Evolutionary conservation across 257 asterid species (phyloP).

Genomic region (Ballota nigra): DNA sequence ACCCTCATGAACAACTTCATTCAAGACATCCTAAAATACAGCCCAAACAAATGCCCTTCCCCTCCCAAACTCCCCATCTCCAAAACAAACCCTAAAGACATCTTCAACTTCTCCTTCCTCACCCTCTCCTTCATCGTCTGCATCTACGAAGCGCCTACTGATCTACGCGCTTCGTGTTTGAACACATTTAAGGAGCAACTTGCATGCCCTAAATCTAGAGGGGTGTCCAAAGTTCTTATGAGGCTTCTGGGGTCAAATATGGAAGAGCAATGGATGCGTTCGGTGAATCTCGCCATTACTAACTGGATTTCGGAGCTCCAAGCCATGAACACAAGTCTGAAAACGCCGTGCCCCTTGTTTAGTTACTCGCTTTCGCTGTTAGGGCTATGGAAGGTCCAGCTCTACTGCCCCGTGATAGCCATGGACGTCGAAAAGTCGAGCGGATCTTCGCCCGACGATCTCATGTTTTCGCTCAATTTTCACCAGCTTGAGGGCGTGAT

Average conservation of each 20-base stretch:
- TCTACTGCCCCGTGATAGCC: slow-evolving; percentile 79
- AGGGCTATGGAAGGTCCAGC: slow-evolving; percentile 86
- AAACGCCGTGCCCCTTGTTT: slow-evolving; percentile 59
- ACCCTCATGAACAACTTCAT: slow-evolving; percentile 41
- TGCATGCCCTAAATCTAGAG: slow-evolving; percentile 45
- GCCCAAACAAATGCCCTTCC: slow-evolving; percentile 35
- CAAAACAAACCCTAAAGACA: slow-evolving; percentile 27
- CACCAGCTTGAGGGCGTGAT: slow-evolving; percentile 86
- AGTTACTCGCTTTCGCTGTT: slow-evolving; percentile 46
- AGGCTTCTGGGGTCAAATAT: slow-evolving; percentile 61
- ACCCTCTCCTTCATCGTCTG: slow-evolving; percentile 61
- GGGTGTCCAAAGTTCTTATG: slow-evolving; percentile 45
- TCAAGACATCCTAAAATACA: slow-evolving; percentile 45
- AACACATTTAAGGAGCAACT: slow-evolving; percentile 45
- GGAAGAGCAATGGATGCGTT: slow-evolving; percentile 76
- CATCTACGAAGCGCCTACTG: slow-evolving; percentile 74
- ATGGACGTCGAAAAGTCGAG: slow-evolving; percentile 53
- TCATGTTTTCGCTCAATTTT: slow-evolving; percentile 62
- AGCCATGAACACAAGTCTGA: slow-evolving; percentile 18
- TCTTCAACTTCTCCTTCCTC: slow-evolving; percentile 63
- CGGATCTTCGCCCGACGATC: slow-evolving; percentile 45
- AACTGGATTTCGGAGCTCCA: slow-evolving; percentile 61
- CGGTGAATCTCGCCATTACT: slow-evolving; percentile 73
- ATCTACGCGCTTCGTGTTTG: slow-evolving; percentile 50
- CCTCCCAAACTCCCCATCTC: slow-evolving; percentile 27